Evolutionary conservation across 768 basidiomycete genomes (phyloP), one percentile per base, ranked within the genome.

Genomic region (Ramaria sp.): DNA sequence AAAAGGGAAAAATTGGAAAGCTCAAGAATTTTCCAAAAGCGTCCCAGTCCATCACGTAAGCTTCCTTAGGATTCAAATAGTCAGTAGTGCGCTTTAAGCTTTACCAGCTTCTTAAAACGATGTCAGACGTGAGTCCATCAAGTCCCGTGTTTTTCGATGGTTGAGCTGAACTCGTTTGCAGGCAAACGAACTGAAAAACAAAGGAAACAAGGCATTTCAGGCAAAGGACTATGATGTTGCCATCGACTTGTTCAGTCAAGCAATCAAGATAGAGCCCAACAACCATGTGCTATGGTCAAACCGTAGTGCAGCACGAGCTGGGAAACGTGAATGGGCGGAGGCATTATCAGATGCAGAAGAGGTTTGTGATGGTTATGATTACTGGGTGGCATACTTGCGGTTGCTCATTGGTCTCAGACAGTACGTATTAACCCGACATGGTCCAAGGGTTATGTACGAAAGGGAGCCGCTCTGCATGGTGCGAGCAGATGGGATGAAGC

Each of bases 281-380:
- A 95, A 95, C 65, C 85, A 87, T 67, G 93, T 97, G 51, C 73
- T 96, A 8, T 96, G 79, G 70, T 95, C 92, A 15, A 97, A 97
- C 66, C 77, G 94, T 56, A 93, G 90, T 62, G 94, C 93, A 18
- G 88, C 90, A 15, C 80, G 88, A 64, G 79, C 83, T n/a, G 91
- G 91, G 27, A 87, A 88, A 74, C 85, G 78, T 63, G 71, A 85
- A 50, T 96, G 81, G 73, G 67, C 68, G 20, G 78, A 73, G 16
- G 93, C 94, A 12, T 73, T 96, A 44, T 75, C 79, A 45, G 94
- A 96, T 69, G 94, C 94, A 6, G 90, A 95, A 63, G 78, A 91
- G 83, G 93, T 91, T 58, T 58, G 76, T 65, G n/a, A n/a, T n/a
- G n/a, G n/a, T 20, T 22, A 15, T 10, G 13, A 30, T 32, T 4